Percentiles rank a stretch among this genome's conserved stretches.
Evolutionary conservation across 2,329 filamentous ascomycete genomes (phyloP).

Genomic region (Sphaerulina vaccinii): DNA sequence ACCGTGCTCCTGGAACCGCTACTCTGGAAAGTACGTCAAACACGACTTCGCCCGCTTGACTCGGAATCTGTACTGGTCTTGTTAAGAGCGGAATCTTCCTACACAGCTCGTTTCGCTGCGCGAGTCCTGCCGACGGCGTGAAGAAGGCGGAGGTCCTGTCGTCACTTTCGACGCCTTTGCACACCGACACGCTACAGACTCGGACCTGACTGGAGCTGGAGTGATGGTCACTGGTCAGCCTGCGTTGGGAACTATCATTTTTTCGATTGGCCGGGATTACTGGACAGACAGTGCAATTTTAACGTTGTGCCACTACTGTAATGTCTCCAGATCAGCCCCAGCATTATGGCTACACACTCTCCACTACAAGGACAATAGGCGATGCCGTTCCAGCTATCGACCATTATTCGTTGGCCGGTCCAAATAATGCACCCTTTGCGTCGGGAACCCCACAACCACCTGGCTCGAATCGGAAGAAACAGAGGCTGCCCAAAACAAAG

Average conservation of each 20-base stretch:
- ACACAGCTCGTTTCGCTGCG: not conserved
- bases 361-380: conserved; percentile 14
- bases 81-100: not conserved
- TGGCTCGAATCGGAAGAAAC: conserved; percentile 23
- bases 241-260: conserved; percentile 5
- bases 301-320: conserved; percentile 17
- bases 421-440: conserved; percentile 19
- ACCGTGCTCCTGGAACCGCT: conserved; percentile 15
- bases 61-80: conserved; percentile 4
- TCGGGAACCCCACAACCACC: conserved; percentile 21
- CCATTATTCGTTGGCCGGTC: conserved; percentile 18
- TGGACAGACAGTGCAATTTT: conserved; percentile 17
- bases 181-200: not conserved
- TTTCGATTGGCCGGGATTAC: conserved; percentile 7
- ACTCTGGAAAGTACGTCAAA: conserved; percentile 12
- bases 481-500: conserved; percentile 43
- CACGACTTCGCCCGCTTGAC: not conserved
- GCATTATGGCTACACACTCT: conserved; percentile 15
- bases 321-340: conserved; percentile 21
- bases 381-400: conserved; percentile 17
- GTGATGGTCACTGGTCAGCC: not conserved
- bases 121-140: not conserved
- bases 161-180: not conserved
- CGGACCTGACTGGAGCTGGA: not conserved
- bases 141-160: not conserved